phyloP scores from a whole-genome alignment of 768 basidiomycete species.

The Russula lepida region DNA sequence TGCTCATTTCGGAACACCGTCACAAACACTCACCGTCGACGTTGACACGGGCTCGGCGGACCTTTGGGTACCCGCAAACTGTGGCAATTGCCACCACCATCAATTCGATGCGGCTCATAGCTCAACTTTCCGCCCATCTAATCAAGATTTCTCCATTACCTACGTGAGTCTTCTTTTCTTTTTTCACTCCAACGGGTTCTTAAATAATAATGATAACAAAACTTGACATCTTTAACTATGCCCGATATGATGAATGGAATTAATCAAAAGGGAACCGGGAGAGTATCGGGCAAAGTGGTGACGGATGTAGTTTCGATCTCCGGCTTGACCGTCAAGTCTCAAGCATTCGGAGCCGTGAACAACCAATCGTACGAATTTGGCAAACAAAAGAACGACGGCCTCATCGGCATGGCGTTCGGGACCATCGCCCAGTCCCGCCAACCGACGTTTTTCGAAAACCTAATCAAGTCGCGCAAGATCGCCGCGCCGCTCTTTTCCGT shows the following conservation, averaged over 20 bases:
- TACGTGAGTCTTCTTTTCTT: constrained; percentile 34
- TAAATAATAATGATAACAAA: too few relatives aligned
- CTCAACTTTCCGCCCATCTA: constrained; percentile 32
- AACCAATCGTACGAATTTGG: constrained; percentile 43
- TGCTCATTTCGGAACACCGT: constrained; percentile 45
- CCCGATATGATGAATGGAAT: too few relatives aligned
- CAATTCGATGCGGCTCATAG: constrained; percentile 36
- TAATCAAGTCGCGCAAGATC: constrained; percentile 38
- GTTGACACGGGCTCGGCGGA: constrained; percentile 66
- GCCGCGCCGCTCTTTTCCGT: constrained; percentile 47
- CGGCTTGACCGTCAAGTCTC: constrained; percentile 35
- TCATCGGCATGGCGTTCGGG: constrained; percentile 56
- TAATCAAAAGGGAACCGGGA: constrained; percentile 43
- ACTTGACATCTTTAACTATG: neutral
- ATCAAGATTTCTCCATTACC: constrained; percentile 30
- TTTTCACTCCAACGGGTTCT: neutral
- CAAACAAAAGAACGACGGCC: constrained; percentile 44
- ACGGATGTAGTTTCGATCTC: constrained; percentile 45
- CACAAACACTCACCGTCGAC: constrained; percentile 46
- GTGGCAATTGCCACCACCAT: constrained; percentile 31
- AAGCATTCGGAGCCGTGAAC: constrained; percentile 49
- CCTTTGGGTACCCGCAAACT: constrained; percentile 45
- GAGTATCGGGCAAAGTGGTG: constrained; percentile 41
- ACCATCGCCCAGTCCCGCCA: constrained; percentile 39
- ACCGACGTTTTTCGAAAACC: constrained; percentile 58